Evolutionary conservation across 2,329 filamentous ascomycete species (phyloP), one percentile per base, ranked within the genome.

Genomic region (Xylaria sp.): DNA sequence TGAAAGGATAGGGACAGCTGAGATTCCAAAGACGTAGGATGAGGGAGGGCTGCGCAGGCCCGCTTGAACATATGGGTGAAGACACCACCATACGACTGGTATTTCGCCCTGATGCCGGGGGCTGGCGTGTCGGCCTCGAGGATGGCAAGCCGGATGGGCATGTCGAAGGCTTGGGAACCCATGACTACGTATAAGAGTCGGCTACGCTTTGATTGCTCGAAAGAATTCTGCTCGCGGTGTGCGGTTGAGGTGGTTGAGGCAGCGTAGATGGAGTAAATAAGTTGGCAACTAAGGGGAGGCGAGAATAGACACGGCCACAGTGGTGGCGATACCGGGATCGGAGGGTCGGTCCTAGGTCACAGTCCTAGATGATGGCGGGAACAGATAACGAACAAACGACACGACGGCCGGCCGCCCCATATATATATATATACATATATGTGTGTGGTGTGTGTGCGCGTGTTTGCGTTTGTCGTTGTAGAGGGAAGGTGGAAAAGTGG

Each of bases 41-140:
- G 77, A 50, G 77, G 72, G 18, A 89, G 79, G 0, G 83, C 77
- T 7, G 84, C 79, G 52, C 86, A 87, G 8, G 87, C 86, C 50
- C 81, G 79, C 56, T 81, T 76, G 60, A 93, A 84, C 10, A 93
- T 84, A 41, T 84, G 76, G 20, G 81, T 84, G 80, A 93, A 93
- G 67, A 93, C 86, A 70, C 89, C 90, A 69, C 89, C 88, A 81
- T 97, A 97, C 68, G 85, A 85, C 60, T 89, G 87, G 80, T 91
- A 94, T 74, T 88, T 88, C 63, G 85, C 85, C 63, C 87, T 82
- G 43, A 91, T 87, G 50, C 86, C 80, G 1, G 89, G 86, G 58
- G 91, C 84, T 1, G 93, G 93, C 1, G 88, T 92, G 81, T 97
- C 95, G 83, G 92, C 91, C 84, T 97, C 93, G 73, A 98, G 89